phyloP scores from a whole-genome alignment of 495 filamentous ascomycete genomes.

The Filosporella fistucella region DNA sequence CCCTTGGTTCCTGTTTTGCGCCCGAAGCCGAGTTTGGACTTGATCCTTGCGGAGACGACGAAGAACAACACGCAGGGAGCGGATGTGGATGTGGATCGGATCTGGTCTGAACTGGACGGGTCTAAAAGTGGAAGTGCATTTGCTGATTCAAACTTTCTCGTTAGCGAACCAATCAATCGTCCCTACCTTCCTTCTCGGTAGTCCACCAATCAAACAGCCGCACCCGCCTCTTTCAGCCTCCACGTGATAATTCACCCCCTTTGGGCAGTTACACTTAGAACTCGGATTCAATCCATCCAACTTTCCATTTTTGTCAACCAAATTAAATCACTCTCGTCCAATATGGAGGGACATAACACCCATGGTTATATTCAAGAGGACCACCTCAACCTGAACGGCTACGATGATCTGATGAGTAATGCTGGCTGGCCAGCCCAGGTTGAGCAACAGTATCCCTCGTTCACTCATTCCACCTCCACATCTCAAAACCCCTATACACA shows the following conservation, averaged over 20 bases:
- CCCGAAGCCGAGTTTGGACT: conserved; percentile 1
- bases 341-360: conserved; percentile 18
- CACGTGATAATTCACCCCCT: neutral
- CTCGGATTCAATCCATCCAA: neutral
- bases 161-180: no score
- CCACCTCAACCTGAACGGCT: no score
- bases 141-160: conserved; percentile 21
- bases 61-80: no score
- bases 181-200: no score
- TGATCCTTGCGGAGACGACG: no score
- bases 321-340: no score
- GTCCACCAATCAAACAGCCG: conserved; percentile 18
- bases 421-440: conserved; percentile 11
- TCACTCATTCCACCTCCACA: no score
- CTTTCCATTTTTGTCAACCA: no score
- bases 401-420: conserved; percentile 18
- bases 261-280: neutral
- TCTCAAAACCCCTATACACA: conserved; percentile 22
- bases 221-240: neutral
- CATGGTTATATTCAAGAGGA: conserved; percentile 19
- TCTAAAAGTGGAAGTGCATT: no score
- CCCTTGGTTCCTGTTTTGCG: conserved; percentile 9
- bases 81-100: no score
- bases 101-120: no score
- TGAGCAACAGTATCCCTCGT: conserved; percentile 14